phyloP scores from a whole-genome alignment of 2,329 filamentous ascomycete genomes.

The Verticillium dahliae region DNA sequence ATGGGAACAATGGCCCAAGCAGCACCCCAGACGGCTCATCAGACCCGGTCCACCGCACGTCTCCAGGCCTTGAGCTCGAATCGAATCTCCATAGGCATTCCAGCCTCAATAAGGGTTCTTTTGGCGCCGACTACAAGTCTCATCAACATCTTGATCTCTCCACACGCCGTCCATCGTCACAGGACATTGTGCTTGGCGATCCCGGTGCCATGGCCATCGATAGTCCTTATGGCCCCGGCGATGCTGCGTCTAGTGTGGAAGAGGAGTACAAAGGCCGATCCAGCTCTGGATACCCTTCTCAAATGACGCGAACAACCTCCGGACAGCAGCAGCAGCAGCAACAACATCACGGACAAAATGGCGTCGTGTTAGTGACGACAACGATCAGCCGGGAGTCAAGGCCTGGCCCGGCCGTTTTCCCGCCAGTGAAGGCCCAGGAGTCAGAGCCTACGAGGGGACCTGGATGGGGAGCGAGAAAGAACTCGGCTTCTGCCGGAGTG shows the following conservation, averaged over 20 bases:
- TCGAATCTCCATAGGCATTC: background rate
- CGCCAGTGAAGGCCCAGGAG: slow-evolving; percentile 5
- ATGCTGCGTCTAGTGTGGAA: background rate
- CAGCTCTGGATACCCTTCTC: background rate
- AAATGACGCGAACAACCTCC: background rate
- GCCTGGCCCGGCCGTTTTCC: slow-evolving; percentile 7
- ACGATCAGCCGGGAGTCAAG: slow-evolving; percentile 27
- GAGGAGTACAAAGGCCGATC: background rate
- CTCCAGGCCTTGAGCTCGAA: slow-evolving; percentile 1
- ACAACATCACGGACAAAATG: slow-evolving; percentile 1
- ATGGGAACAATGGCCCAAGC: slow-evolving; percentile 4
- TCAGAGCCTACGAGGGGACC: background rate
- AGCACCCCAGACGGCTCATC: slow-evolving; percentile 5
- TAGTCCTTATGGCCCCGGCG: background rate
- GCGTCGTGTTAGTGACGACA: slow-evolving; percentile 26
- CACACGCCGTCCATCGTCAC: slow-evolving; percentile 12
- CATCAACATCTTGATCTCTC: background rate
- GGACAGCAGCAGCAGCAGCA: background rate
- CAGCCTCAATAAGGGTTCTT: background rate
- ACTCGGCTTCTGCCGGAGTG: background rate
- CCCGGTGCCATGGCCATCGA: slow-evolving; percentile 14
- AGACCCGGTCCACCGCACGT: slow-evolving; percentile 1
- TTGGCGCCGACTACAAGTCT: slow-evolving; percentile 2
- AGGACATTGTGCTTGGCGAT: slow-evolving; percentile 16
- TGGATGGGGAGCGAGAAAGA: background rate